Evolutionary conservation across 768 basidiomycete genomes (phyloP), one percentile per base, ranked within the genome.

Genomic region (Boletellus emodensis): DNA sequence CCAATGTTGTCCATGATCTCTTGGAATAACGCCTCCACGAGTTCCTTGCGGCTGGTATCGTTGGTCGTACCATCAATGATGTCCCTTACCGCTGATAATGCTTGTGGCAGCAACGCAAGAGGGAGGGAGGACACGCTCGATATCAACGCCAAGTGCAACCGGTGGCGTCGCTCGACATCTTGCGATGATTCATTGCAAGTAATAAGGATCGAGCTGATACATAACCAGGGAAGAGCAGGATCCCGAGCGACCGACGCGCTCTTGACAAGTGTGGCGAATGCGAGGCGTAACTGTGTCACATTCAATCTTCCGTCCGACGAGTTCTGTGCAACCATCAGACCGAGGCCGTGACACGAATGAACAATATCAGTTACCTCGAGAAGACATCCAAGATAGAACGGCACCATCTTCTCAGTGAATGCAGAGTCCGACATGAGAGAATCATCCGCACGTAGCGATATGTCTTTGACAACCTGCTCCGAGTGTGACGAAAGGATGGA

Each of bases 361-460:
- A 37, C 40, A n/a, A 22, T 2, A 7, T 60, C 52, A 24, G 24
- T 24, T 24, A 89, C 91, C 69, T 86, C 79, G 38, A 93, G 76
- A 15, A 94, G 71, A 61, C 83, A 84, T 34, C 71, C 66, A 1
- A 80, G 75, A 65, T 94, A 94, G 61, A 85, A 89, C 0, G 88
- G 87, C 2, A 89, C 76, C 58, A 91, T 72, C 47, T 72, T 75
- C 52, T 76, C 78, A 3, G 75, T 73, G 52, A 83, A 80, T 12
- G 63, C 61, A 13, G 64, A 57, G 35, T 71, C 66, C 44, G 53
- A 22, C 20, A n/a, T 20, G 18, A 49, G 46, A 6, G 44, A 52
- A 34, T 54, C 49, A 49, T 58, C 48, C n/a, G 14, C 18, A 15
- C 18, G 34, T 34, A 56, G 24, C 8, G 49, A 41, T 5, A 41